phyloP scores from a whole-genome alignment of 495 filamentous ascomycete species.

The Neurospora sp. region DNA sequence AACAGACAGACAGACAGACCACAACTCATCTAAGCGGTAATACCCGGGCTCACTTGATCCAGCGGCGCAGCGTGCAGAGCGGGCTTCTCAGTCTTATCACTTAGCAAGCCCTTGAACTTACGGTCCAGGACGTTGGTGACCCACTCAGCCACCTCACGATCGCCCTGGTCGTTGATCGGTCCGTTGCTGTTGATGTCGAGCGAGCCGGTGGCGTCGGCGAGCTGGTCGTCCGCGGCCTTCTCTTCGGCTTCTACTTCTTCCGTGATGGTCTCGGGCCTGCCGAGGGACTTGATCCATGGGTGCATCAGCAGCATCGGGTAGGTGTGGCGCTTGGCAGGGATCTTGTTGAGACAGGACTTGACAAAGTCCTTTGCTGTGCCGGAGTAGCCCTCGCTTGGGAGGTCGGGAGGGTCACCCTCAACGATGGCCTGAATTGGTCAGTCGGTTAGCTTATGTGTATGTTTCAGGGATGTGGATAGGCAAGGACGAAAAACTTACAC shows the following conservation, averaged over 20 bases:
- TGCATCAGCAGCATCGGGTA: conserved; percentile 86
- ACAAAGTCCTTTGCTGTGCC: conserved; percentile 80
- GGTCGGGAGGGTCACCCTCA: conserved; percentile 81
- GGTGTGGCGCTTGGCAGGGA: conserved; percentile 76
- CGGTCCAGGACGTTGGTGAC: conserved; percentile 60
- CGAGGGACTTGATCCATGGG: conserved; percentile 71
- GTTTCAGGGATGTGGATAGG: not conserved
- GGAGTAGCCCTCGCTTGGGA: conserved; percentile 69
- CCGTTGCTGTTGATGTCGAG: conserved; percentile 26
- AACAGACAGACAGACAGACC: not conserved
- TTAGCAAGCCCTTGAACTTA: conserved; percentile 40
- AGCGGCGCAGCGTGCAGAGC: conserved; percentile 72
- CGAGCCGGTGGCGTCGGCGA: conserved; percentile 33
- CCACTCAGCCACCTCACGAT: conserved; percentile 78
- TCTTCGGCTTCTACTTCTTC: conserved; percentile 60
- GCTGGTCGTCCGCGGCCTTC: conserved; percentile 35
- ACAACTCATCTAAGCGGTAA: not conserved
- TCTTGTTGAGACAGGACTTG: conserved; percentile 80
- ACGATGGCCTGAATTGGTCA: conserved; percentile 73
- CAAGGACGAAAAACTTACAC: conserved; percentile 50
- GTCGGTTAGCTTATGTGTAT: not conserved
- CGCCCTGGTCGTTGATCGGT: conserved; percentile 35
- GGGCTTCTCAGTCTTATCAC: conserved; percentile 36
- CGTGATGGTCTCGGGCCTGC: conserved; percentile 72
- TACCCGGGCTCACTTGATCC: conserved; percentile 43